phyloP scores from a whole-genome alignment of 2,329 filamentous ascomycete species.

The Trichoderma breve region DNA sequence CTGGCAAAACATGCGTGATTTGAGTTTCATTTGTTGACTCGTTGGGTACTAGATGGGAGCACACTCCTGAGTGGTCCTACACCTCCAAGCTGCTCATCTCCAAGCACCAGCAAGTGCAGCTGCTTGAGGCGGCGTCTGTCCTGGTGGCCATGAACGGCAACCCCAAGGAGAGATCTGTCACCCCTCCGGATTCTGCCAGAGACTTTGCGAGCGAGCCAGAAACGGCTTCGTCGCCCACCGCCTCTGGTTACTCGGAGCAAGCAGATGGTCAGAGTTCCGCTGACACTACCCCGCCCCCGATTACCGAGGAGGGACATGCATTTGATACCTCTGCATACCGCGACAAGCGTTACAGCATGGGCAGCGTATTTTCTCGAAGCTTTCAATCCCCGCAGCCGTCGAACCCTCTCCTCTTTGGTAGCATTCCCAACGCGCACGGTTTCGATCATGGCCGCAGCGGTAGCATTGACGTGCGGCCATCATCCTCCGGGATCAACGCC shows the following conservation, averaged over 20 bases:
- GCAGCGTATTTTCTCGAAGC: slow-evolving; percentile 66
- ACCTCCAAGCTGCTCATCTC: slow-evolving; percentile 98
- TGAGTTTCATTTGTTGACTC: slow-evolving; percentile 30
- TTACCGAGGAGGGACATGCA: slow-evolving; percentile 59
- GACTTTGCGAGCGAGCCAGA: slow-evolving; percentile 76
- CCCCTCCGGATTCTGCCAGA: slow-evolving; percentile 63
- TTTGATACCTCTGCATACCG: slow-evolving; percentile 51
- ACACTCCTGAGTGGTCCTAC: slow-evolving; percentile 95
- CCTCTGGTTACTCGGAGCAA: slow-evolving; percentile 76
- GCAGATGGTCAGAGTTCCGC: slow-evolving; percentile 79
- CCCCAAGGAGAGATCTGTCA: slow-evolving; percentile 49
- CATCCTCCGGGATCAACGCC: slow-evolving; percentile 72
- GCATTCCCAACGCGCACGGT: slow-evolving; percentile 46
- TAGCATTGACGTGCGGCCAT: slow-evolving; percentile 73
- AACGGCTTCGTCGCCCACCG: slow-evolving; percentile 78
- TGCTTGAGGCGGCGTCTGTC: slow-evolving; percentile 95
- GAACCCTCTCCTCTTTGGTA: slow-evolving; percentile 48
- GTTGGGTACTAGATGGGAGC: slow-evolving; percentile 78
- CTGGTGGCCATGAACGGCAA: slow-evolving; percentile 80
- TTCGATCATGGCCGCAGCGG: slow-evolving; percentile 65
- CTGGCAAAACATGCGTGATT: slow-evolving; percentile 3
- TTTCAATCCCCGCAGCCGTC: slow-evolving; percentile 79
- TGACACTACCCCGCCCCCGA: slow-evolving; percentile 88
- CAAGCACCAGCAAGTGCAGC: slow-evolving; percentile 98
- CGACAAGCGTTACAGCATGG: slow-evolving; percentile 59